Evolutionary conservation across 257 asterid species (phyloP).

Genomic region (Solanum dulcamara): DNA sequence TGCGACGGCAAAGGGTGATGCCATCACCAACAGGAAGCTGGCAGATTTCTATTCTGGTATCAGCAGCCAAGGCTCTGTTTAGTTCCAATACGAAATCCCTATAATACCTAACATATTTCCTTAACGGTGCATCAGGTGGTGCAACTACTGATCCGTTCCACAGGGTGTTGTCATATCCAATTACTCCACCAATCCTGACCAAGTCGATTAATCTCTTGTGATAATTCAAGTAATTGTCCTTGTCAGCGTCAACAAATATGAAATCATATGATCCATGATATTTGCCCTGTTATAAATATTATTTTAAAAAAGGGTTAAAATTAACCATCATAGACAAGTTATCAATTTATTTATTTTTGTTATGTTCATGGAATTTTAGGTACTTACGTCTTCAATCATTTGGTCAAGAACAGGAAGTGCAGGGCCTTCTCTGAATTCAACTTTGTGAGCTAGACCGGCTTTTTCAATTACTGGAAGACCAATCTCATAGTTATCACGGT

Average conservation of each 20-base stretch:
- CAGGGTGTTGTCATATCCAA: conserved; percentile 56
- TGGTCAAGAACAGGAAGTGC: conserved; percentile 11
- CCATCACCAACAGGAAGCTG: conserved; percentile 66
- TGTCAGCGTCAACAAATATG: conserved; percentile 67
- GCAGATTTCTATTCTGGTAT: conserved; percentile 40
- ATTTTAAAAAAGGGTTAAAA: background rate
- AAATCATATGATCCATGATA: conserved; percentile 43
- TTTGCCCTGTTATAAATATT: conserved; percentile 24
- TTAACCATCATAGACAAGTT: background rate
- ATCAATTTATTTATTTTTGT: background rate
- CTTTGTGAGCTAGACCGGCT: conserved; percentile 35
- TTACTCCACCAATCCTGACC: conserved; percentile 47
- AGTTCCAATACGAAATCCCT: conserved; percentile 23
- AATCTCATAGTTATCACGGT: conserved; percentile 33
- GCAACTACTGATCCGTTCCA: conserved; percentile 47
- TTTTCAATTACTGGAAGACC: conserved; percentile 48
- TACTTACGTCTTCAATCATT: conserved; percentile 6
- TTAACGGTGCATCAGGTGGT: conserved; percentile 30
- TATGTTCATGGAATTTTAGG: background rate
- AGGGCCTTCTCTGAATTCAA: conserved; percentile 21
- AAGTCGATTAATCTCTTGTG: conserved; percentile 39
- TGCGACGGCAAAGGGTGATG: conserved; percentile 49
- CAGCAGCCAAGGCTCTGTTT: conserved; percentile 39
- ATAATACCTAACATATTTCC: conserved; percentile 12
- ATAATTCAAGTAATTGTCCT: conserved; percentile 46